Evolutionary conservation across 208 protist species (phyloP), one percentile per base, ranked within the genome.

Genomic region (Crithidia acanthocephali): DNA sequence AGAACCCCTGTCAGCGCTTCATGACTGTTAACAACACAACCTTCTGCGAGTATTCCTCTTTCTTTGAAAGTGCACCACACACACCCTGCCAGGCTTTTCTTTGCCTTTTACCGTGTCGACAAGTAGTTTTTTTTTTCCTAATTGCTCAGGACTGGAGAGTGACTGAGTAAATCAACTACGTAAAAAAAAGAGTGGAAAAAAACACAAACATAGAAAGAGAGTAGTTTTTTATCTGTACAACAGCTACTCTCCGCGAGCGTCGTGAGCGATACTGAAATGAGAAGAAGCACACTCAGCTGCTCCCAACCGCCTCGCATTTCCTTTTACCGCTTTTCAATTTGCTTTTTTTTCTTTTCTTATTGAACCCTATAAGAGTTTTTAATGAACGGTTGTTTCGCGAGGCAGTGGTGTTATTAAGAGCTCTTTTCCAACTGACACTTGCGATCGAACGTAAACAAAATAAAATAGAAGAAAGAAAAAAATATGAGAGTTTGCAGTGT

Each of bases 181-280:
- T 62, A 62, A 25, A 62, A 45, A 47, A 25, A 62, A 45, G 35
- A n/a, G 60, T 42, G 55, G 44, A 7, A 32, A 66, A 68, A 52
- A 53, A 60, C 23, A 11, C 22, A 45, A 11, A 65, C n/a, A n/a
- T n/a, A n/a, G n/a, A n/a, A 56, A 8, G 45, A 51, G 45, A 51
- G 37, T 42, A 42, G 37, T 42, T 42, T 22, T 23, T 51, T n/a
- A 23, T 51, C 45, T 51, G 45, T 51, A 51, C 45, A 51, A 51
- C 45, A 51, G 45, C 45, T 51, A 22, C 45, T 16, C 45, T 23
- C 10, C 15, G 45, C 6, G 45, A 23, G 5, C 10, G 20, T 22
- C 5, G 20, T 23, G 45, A 51, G 45, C 45, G 18, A 51, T 15
- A 16, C 15, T 51, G 45, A 51, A 51, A 60, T 61, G 50, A 25